phyloP scores from a whole-genome alignment of 495 filamentous ascomycete genomes.

The Daldinia childiae region DNA sequence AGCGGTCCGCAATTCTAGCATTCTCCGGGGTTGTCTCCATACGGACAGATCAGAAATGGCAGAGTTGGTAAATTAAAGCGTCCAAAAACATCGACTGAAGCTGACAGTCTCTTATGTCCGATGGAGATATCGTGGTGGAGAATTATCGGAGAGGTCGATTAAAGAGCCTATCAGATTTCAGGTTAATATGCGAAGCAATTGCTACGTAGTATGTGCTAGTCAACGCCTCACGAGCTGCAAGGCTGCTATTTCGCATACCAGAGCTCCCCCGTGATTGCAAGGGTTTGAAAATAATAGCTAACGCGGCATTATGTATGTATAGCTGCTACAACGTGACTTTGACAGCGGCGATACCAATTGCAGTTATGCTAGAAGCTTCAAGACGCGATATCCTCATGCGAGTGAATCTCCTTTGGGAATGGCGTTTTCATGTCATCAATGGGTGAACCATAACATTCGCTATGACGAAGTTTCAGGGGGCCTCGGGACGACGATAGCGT shows the following conservation, averaged over 20 bases:
- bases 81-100: neutral
- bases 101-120: neutral
- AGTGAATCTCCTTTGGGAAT: slow-evolving; percentile 30
- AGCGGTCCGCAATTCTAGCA: neutral
- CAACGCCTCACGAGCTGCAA: neutral
- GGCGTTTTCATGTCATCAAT: slow-evolving; percentile 19
- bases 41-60: neutral
- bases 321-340: neutral
- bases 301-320: neutral
- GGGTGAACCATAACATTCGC: slow-evolving; percentile 25
- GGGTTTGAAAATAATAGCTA: neutral
- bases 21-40: neutral
- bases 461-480: slow-evolving; percentile 34
- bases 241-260: neutral
- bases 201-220: neutral
- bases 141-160: neutral
- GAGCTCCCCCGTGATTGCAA: slow-evolving; percentile 5
- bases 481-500: neutral
- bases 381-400: slow-evolving; percentile 25
- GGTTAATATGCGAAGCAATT: neutral
- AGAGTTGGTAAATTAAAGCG: neutral
- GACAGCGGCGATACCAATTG: neutral
- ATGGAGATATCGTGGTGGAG: slow-evolving; percentile 2
- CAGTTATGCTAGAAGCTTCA: slow-evolving; percentile 9
- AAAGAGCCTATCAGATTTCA: neutral